These are phyloP conservation scores for Termitomyces sp. DNA, from an alignment of 768 basidiomycete genomes.

Conservation along the genomic window DNA sequence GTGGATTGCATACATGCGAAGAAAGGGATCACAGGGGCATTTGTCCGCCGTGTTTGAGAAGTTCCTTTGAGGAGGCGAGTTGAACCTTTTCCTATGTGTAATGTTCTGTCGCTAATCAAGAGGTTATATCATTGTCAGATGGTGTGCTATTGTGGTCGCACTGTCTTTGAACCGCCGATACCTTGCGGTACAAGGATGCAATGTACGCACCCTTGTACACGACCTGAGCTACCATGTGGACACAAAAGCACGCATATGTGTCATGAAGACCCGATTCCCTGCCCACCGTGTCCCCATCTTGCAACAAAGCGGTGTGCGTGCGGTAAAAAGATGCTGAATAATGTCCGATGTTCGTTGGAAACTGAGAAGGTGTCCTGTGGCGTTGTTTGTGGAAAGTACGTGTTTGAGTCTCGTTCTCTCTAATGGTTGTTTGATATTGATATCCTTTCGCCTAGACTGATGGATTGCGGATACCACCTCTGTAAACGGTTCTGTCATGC, in stretches of 20 bases:
- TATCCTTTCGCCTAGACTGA: constrained; percentile 32
- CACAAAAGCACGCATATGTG: constrained; percentile 79
- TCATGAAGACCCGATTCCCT: constrained; percentile 63
- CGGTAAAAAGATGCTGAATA: constrained; percentile 74
- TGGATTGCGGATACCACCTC: constrained; percentile 85
- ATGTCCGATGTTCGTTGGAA: constrained; percentile 80
- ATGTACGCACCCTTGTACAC: constrained; percentile 77
- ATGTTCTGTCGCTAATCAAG: not conserved
- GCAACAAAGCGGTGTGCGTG: constrained; percentile 82
- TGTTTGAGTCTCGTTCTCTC: constrained; percentile 8
- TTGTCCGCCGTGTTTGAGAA: constrained; percentile 81
- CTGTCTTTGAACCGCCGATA: constrained; percentile 83
- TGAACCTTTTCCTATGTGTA: not conserved
- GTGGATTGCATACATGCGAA: constrained; percentile 79
- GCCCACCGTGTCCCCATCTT: constrained; percentile 87
- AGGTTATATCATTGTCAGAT: constrained; percentile 34
- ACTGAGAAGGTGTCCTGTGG: constrained; percentile 82
- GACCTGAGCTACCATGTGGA: constrained; percentile 69
- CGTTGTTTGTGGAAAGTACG: constrained; percentile 68
- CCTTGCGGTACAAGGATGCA: constrained; percentile 77
- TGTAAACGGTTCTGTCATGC: constrained; percentile 82
- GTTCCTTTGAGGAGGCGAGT: constrained; percentile 87
- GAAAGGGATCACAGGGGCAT: constrained; percentile 75
- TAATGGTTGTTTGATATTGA: not conserved
- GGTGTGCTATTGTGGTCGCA: constrained; percentile 81